Percentiles rank a stretch among this genome's conserved stretches.
phyloP scores from a whole-genome alignment of 768 basidiomycete species.

The Pleurotus sapidus region DNA sequence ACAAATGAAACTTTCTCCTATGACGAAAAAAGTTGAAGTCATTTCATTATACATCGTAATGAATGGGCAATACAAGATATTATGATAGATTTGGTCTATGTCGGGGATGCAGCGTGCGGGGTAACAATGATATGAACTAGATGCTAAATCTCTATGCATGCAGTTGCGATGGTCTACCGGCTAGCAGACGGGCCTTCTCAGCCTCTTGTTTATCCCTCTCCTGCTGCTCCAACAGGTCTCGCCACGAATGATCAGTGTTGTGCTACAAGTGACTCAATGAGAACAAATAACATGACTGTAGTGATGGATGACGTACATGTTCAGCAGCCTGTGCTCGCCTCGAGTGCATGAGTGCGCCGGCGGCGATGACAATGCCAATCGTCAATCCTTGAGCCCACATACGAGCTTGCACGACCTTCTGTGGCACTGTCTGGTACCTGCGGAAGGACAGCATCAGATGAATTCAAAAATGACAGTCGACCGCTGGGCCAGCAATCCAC shows the following conservation, averaged over 20 bases:
- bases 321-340: constrained; percentile 32
- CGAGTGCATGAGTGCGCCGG: constrained; percentile 60
- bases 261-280: constrained; percentile 14
- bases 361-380: constrained; percentile 67
- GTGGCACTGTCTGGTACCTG: constrained; percentile 54
- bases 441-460: not conserved
- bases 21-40: no score
- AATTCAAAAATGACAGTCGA: not conserved
- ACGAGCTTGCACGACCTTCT: constrained; percentile 79
- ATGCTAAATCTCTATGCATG: not conserved
- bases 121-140: not conserved
- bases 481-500: no score
- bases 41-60: no score
- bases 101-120: not conserved
- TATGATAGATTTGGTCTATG: no score
- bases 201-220: constrained; percentile 25
- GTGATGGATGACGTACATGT: constrained; percentile 23
- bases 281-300: not conserved
- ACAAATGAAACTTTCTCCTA: no score
- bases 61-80: no score
- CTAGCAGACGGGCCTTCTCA: constrained; percentile 1
- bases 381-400: constrained; percentile 87
- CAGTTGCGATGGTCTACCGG: constrained; percentile 1
- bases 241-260: constrained; percentile 46
- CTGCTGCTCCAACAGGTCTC: constrained; percentile 35